Base-by-base conservation (phyloP, 352 stramenopile species). In the Pythium rhizo-oryzae region DNA sequence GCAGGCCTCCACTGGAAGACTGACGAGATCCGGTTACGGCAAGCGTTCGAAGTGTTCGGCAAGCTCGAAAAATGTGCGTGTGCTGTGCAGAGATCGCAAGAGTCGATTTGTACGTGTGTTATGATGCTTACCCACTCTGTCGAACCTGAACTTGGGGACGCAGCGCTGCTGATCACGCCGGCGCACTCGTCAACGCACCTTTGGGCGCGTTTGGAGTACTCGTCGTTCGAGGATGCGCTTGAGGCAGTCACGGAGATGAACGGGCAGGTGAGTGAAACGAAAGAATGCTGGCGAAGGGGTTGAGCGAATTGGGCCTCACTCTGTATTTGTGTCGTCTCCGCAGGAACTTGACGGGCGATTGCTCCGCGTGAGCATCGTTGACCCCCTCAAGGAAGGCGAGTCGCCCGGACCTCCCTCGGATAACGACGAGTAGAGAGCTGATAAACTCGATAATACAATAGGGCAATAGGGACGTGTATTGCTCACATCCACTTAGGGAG, bases 1-100 rank as follows among this genome's bases (percentile, higher is more conserved):
- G n/a, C n/a, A 93, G 85, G 85, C 61, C 71, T 93, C 59, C 85
- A 93, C 74, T 91, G 80, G 85, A 93, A 91, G 79, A 94, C 85
- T 51, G 85, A 94, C 60, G 80, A 92, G 69, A 85, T 76, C 62
- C 81, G 81, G 28, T 64, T 94, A 60, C 82, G 76, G 8, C 50
- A 90, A 58, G 79, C 79, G 24, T 93, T 93, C 65, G 57, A 62
- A 1, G 47, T 23, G 7, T 92, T 79, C 50, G 85, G 85, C 33
- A 82, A 68, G 25, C 71, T 93, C 9, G 75, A 93, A 52, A 66
- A 85, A 63, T 74, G 79, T 87, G 23, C 53, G 41, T 51, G 25
- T n/a, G n/a, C n/a, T n/a, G n/a, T n/a, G n/a, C n/a, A n/a, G n/a
- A 6, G 28, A 6, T 33, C 28, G 28, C 28, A n/a, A n/a, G n/a